Conservation (phyloP, 176 grass and related monocot species). For the Olyra latifolia region DNA sequence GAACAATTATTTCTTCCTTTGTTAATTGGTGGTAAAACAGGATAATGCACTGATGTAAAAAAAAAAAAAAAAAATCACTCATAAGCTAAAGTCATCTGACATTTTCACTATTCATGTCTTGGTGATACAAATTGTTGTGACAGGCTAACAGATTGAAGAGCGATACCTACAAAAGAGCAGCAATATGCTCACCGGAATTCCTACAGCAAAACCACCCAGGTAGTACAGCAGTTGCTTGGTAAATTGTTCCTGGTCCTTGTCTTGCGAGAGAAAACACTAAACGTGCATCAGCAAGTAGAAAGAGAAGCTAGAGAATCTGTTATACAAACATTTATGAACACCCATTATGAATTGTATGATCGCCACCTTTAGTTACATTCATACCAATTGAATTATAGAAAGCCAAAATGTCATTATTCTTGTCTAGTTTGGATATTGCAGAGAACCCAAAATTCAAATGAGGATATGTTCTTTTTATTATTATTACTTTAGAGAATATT, state of each 20-base stretch:
- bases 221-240: constrained; percentile 87
- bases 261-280: constrained; percentile 67
- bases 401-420: neutral
- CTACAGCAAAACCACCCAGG: constrained; percentile 81
- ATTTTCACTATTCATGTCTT: constrained; percentile 14
- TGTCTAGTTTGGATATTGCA: constrained; percentile 11
- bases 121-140: constrained; percentile 23
- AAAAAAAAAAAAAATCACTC: neutral
- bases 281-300: constrained; percentile 32
- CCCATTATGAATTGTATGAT: constrained; percentile 7
- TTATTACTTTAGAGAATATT: neutral
- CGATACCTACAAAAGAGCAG: constrained; percentile 89
- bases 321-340: neutral
- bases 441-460: constrained; percentile 4
- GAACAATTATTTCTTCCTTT: neutral
- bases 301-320: neutral
- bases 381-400: neutral
- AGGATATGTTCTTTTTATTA: neutral
- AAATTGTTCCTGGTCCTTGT: constrained; percentile 96
- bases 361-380: neutral
- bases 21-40: neutral
- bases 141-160: constrained; percentile 53
- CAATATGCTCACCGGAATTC: constrained; percentile 99
- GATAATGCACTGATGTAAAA: neutral
- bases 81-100: neutral